Evolutionary conservation across 1,284 basidiomycete species (phyloP).

Genomic region (Puccinia brachypodii): DNA sequence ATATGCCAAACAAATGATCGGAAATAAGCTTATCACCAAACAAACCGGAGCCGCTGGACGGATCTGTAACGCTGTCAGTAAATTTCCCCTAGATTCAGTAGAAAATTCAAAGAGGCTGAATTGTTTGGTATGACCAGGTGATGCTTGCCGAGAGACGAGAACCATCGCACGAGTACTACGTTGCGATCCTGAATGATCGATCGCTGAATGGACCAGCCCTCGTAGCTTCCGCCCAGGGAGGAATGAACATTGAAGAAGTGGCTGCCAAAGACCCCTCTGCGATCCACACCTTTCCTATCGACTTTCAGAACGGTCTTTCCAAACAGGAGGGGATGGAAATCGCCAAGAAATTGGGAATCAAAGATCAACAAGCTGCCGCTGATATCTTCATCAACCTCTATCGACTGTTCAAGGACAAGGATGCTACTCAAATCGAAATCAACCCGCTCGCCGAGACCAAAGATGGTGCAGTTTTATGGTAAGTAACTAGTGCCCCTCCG

Average conservation of each 20-base stretch:
- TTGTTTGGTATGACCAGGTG: conserved; percentile 63
- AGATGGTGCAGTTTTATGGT: conserved; percentile 93
- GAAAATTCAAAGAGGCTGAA: no score
- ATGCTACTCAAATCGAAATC: conserved; percentile 99
- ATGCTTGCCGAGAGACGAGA: conserved; percentile 97
- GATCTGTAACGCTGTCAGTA: conserved; percentile 81
- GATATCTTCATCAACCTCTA: conserved; percentile 93
- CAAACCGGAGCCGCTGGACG: conserved; percentile 93
- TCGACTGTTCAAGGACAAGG: conserved; percentile 97
- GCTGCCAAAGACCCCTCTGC: conserved; percentile 94
- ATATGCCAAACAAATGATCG: conserved; percentile 88
- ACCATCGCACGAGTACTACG: conserved; percentile 96
- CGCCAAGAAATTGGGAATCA: conserved; percentile 89
- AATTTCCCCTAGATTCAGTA: background rate
- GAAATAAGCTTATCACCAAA: conserved; percentile 94
- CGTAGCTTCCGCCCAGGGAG: conserved; percentile 80
- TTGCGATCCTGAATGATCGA: conserved; percentile 95
- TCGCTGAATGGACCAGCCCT: conserved; percentile 83
- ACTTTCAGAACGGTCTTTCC: conserved; percentile 80
- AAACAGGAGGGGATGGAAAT: conserved; percentile 72
- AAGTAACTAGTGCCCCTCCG: no score
- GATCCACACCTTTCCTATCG: conserved; percentile 93
- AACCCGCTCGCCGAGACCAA: conserved; percentile 95
- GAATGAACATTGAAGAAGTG: conserved; percentile 86
- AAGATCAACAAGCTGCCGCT: conserved; percentile 73